These are phyloP conservation scores for Escallonia herrerae DNA, from an alignment of 129 eudicot genomes.

Conservation along the genomic window DNA sequence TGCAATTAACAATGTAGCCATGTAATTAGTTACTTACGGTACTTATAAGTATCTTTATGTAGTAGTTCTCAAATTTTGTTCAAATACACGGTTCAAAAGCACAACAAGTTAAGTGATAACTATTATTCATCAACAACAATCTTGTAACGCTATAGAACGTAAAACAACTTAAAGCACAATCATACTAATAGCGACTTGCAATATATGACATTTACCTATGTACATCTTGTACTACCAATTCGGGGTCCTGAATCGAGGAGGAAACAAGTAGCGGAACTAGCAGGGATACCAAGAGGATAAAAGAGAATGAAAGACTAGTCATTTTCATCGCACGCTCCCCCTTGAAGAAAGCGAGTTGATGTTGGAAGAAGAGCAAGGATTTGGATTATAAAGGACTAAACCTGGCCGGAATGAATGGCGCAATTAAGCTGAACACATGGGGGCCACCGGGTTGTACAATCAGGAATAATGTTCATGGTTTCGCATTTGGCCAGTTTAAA, in stretches of 20 bases:
- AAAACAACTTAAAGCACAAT: no score
- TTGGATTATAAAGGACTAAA: slow-evolving; percentile 32
- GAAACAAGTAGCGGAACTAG: slow-evolving; percentile 19
- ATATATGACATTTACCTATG: slow-evolving; percentile 18
- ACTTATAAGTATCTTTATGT: no score
- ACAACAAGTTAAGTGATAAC: neutral
- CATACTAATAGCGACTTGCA: no score
- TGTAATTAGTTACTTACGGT: neutral
- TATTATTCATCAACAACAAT: no score
- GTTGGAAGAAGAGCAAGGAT: slow-evolving; percentile 1
- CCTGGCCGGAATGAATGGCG: slow-evolving; percentile 67
- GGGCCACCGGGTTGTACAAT: slow-evolving; percentile 6
- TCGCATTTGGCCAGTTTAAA: slow-evolving; percentile 25
- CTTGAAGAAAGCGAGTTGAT: neutral
- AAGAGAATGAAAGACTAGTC: slow-evolving; percentile 8
- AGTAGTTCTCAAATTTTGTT: neutral
- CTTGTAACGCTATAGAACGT: no score
- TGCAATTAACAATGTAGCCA: slow-evolving; percentile 7
- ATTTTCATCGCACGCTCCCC: neutral
- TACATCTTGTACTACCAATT: slow-evolving; percentile 51
- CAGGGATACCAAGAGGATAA: slow-evolving; percentile 16
- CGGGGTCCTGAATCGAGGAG: slow-evolving; percentile 38
- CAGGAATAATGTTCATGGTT: slow-evolving; percentile 8
- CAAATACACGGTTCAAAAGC: neutral
- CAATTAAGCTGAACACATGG: slow-evolving; percentile 27